These are phyloP conservation scores for Pleurozium schreberi DNA, from an alignment of 225 moss, liverwort and hornwort species.

Conservation along the genomic window DNA sequence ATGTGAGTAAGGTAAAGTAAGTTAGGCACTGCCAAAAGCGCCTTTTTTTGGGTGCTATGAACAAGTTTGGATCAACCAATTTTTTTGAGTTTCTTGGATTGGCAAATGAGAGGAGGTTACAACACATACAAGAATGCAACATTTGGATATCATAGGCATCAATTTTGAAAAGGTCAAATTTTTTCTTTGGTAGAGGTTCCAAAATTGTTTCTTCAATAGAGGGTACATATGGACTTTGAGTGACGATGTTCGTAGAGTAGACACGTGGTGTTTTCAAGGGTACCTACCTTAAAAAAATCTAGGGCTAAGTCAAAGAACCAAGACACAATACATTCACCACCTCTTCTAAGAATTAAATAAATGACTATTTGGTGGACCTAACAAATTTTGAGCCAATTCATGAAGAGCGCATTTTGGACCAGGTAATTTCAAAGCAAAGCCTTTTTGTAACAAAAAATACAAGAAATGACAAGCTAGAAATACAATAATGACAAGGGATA, in stretches of 20 bases:
- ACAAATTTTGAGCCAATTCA: neutral
- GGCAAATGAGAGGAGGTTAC: too few relatives aligned
- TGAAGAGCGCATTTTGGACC: neutral
- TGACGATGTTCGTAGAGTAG: neutral
- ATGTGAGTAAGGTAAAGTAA: neutral
- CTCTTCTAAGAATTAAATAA: too few relatives aligned
- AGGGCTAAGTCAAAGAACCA: too few relatives aligned
- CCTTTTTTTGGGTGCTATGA: too few relatives aligned
- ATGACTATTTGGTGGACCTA: neutral
- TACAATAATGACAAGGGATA: neutral
- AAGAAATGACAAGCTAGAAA: neutral
- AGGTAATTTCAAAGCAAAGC: neutral
- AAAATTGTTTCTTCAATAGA: neutral
- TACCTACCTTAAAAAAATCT: too few relatives aligned
- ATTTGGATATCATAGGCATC: neutral
- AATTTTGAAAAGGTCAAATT: neutral
- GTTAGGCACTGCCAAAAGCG: neutral
- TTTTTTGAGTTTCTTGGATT: neutral
- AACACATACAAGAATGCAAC: rapidly evolving
- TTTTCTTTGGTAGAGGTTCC: neutral
- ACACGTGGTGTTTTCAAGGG: rapidly evolving
- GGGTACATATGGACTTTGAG: too few relatives aligned
- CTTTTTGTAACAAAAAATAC: neutral
- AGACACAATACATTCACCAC: too few relatives aligned
- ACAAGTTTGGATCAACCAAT: neutral